Base-by-base conservation (phyloP, 345 rosid species). In the Hirschfeldia incana region DNA sequence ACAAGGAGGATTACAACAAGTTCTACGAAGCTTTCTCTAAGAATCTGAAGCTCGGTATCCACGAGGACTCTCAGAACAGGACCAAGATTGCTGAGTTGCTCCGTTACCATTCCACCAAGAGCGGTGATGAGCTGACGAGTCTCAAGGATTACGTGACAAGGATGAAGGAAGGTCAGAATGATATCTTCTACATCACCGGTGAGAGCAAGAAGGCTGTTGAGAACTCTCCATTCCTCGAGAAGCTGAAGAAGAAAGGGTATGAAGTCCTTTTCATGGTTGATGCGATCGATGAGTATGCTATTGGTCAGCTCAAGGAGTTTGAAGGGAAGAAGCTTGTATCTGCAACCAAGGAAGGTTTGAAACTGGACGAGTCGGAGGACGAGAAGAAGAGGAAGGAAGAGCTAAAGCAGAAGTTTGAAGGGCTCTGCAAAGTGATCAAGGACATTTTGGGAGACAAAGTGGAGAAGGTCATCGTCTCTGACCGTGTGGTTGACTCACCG, bases 371-470 rank as follows among this genome's bases (percentile, higher is more conserved):
- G 17, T 49, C 55, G 1, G 55, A 49, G 55, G 55, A 49, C 55
- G 55, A 49, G 67, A 63, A 63, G 67, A 63, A 63, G 36, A 63
- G n/a, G 2, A 63, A 63, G 67, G 42, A 63, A 63, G 67, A 63
- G 33, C 67, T 63, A 8, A 63, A 63, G 67, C 42, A 63, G 26
- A 63, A 63, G 26, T 63, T 63, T 8, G 67, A 63, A 36, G 67
- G 67, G 3, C 26, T 63, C 26, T 63, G 67, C 42, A 63, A 63
- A n/a, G 67, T 63, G 4, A 63, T 63, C 67, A 63, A 63, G 67
- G 67, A 63, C 16, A 5, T 63, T 1, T 63, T 63, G 67, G 67
- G 67, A 30, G 67, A 63, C 67, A 63, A 63, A 16, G 67, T 64
- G 5, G 68, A 64, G 46, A 64, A 64, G 68, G 68, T 64, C 0